Evolutionary conservation across 495 filamentous ascomycete species (phyloP).

Genomic region (Choiromyces venosus): DNA sequence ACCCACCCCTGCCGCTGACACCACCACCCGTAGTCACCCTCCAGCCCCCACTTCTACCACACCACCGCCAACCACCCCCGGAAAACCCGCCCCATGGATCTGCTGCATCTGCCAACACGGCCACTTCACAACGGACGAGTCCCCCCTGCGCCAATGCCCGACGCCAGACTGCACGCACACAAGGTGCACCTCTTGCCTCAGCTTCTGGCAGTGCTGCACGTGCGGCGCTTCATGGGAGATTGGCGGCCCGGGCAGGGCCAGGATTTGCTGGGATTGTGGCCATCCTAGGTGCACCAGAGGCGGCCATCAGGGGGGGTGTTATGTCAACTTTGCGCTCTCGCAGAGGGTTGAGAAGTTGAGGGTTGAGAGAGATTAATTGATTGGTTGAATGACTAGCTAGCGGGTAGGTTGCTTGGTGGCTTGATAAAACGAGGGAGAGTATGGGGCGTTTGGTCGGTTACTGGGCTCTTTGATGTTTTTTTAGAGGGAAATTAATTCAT

Average conservation of each 20-base stretch:
- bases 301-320: not conserved
- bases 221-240: not conserved
- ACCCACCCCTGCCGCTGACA: too few relatives aligned
- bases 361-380: not conserved
- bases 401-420: too few relatives aligned
- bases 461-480: not conserved
- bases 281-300: not conserved
- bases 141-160: not conserved
- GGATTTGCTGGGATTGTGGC: not conserved
- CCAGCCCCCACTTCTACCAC: not conserved
- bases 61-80: not conserved
- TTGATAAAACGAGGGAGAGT: not conserved
- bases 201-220: not conserved
- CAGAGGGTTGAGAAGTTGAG: not conserved
- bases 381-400: not conserved
- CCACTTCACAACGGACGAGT: not conserved
- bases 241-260: not conserved
- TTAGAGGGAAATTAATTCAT: not conserved
- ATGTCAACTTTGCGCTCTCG: not conserved
- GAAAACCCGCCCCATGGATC: not conserved
- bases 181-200: not conserved
- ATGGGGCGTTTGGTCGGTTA: not conserved
- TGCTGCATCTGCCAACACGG: not conserved
- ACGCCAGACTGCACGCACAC: not conserved
- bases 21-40: too few relatives aligned